phyloP scores from a whole-genome alignment of 306 rosid genomes.

The Cyclanthera cordifolia region DNA sequence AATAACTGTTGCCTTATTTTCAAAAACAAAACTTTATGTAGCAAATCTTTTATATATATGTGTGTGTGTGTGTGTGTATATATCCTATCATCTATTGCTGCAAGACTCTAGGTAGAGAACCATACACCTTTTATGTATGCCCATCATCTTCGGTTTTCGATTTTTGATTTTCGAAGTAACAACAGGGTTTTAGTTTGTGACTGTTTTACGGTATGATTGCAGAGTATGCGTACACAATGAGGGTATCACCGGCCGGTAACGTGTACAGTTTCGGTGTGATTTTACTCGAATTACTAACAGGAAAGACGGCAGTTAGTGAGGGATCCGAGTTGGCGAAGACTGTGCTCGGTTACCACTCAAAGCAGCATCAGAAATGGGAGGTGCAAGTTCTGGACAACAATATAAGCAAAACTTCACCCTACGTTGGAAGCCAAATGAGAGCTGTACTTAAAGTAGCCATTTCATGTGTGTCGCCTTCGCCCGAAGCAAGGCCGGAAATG shows the following conservation, averaged over 20 bases:
- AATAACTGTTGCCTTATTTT: slow-evolving; percentile 3
- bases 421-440: slow-evolving; percentile 60
- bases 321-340: slow-evolving; percentile 76
- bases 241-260: slow-evolving; percentile 61
- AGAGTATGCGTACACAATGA: slow-evolving; percentile 94
- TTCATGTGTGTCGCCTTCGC: slow-evolving; percentile 45
- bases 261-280: slow-evolving; percentile 80
- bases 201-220: slow-evolving; percentile 21
- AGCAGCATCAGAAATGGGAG: slow-evolving; percentile 33
- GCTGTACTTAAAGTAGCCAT: slow-evolving; percentile 56
- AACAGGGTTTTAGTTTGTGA: background rate
- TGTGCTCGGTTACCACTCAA: slow-evolving; percentile 32
- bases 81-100: background rate
- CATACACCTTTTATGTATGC: background rate
- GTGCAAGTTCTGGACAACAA: slow-evolving; percentile 42
- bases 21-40: background rate
- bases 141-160: background rate
- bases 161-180: background rate
- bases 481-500: slow-evolving; percentile 82
- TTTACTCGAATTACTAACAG: slow-evolving; percentile 70
- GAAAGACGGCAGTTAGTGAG: slow-evolving; percentile 66
- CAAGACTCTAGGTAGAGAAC: background rate
- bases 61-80: too few species aligned
- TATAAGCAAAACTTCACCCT: slow-evolving; percentile 51
- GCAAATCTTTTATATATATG: too few species aligned